Conservation (phyloP, 345 rosid genomes). For the Anastatica hierochuntica region DNA sequence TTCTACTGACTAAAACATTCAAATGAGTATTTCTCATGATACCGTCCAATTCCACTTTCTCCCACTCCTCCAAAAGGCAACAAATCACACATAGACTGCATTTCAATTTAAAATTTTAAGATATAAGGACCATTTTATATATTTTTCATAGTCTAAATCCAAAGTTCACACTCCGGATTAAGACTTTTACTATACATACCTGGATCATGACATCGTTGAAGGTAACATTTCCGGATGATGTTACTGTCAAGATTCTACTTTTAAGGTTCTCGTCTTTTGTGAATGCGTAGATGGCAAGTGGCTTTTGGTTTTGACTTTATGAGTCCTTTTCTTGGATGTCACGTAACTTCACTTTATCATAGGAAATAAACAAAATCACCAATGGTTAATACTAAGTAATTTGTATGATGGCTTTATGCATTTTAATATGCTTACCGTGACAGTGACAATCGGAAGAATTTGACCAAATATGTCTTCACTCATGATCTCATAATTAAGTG, state of each 20-base stretch:
- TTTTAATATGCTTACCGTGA: constrained; percentile 40
- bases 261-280: constrained; percentile 61
- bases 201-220: constrained; percentile 69
- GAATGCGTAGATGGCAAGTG: constrained; percentile 77
- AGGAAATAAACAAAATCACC: neutral
- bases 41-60: constrained; percentile 71
- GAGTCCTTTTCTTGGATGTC: constrained; percentile 64
- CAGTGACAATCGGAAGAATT: constrained; percentile 74
- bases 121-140: too few relatives aligned
- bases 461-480: constrained; percentile 91
- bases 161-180: neutral
- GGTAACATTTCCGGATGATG: constrained; percentile 63
- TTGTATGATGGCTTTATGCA: neutral
- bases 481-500: constrained; percentile 60
- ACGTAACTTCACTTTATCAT: constrained; percentile 39
- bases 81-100: constrained; percentile 54
- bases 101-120: neutral
- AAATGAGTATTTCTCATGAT: constrained; percentile 85
- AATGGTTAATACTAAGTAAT: neutral
- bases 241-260: constrained; percentile 42
- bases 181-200: constrained; percentile 18
- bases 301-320: constrained; percentile 60
- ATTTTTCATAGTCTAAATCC: too few relatives aligned
- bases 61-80: constrained; percentile 93
- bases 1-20: constrained; percentile 89